A percentile compares a stretch with the other conserved stretches of the same genome.
phyloP scores from a whole-genome alignment of 495 filamentous ascomycete genomes.

The Chaetomium cochliodes region DNA sequence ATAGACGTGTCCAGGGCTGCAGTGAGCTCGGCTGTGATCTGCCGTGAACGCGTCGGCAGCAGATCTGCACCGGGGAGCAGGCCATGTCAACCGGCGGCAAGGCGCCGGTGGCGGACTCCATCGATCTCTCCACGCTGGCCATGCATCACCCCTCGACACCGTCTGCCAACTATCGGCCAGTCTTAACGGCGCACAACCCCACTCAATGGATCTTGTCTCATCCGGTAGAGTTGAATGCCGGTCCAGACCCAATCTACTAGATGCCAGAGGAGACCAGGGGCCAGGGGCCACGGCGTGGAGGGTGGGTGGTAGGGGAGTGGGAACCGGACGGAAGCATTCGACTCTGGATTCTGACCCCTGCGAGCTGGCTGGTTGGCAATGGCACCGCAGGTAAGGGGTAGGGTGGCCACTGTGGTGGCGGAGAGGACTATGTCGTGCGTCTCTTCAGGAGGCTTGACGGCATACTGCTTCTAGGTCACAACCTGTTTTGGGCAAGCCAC shows the following conservation, averaged over 20 bases:
- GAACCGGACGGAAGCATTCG: not conserved
- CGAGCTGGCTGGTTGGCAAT: not conserved
- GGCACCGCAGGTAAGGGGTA: not conserved
- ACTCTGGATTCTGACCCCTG: not conserved
- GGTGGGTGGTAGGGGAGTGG: not conserved
- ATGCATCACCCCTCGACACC: not conserved
- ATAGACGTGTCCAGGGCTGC: conserved; percentile 13
- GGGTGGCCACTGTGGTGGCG: conserved; percentile 3
- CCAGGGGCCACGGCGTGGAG: not conserved
- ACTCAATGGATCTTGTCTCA: not conserved
- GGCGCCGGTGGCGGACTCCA: not conserved
- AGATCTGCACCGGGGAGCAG: conserved; percentile 7
- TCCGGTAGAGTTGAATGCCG: not conserved
- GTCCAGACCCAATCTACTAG: not conserved
- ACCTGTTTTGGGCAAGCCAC: conserved; percentile 11
- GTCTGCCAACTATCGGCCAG: not conserved
- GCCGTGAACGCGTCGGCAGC: not conserved
- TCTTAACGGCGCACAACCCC: not conserved
- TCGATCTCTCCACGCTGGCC: not conserved
- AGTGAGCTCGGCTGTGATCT: conserved; percentile 13
- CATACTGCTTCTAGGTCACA: conserved; percentile 1
- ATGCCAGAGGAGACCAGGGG: not conserved
- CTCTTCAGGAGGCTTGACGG: conserved; percentile 6
- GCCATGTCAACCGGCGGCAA: not conserved
- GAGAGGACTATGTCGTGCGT: conserved; percentile 12